These are phyloP conservation scores for Nadsonia fulvescens DNA, from an alignment of 805 yeast species.

Conservation along the genomic window DNA sequence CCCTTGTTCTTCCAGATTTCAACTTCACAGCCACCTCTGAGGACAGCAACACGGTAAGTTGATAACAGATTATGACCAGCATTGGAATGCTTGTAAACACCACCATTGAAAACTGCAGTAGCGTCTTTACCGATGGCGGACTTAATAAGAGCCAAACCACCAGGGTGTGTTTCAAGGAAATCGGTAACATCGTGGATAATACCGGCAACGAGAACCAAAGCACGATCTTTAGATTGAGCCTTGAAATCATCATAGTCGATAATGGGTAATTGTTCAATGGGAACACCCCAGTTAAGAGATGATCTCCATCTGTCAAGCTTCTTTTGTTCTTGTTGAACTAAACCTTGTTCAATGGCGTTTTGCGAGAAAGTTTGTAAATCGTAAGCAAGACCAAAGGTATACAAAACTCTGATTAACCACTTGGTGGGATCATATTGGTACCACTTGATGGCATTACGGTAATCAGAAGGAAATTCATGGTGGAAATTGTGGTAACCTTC, in stretches of 20 bases:
- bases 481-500: constrained; percentile 89
- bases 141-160: constrained; percentile 62
- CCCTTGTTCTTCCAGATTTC: constrained; percentile 74
- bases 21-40: constrained; percentile 64
- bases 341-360: constrained; percentile 49
- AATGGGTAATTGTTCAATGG: constrained; percentile 71
- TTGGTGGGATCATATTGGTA: constrained; percentile 79
- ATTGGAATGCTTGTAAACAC: constrained; percentile 81
- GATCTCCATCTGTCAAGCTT: constrained; percentile 59
- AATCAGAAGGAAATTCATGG: constrained; percentile 88
- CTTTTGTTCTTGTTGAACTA: constrained; percentile 70
- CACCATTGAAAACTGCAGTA: constrained; percentile 86
- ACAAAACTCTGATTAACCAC: constrained; percentile 40
- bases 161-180: constrained; percentile 84
- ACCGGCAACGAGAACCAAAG: constrained; percentile 70
- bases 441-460: constrained; percentile 54
- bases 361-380: constrained; percentile 37
- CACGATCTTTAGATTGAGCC: constrained; percentile 31
- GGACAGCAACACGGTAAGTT: constrained; percentile 82
- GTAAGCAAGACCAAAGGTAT: constrained; percentile 37
- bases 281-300: constrained; percentile 84
- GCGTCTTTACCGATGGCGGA: constrained; percentile 88
- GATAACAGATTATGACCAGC: constrained; percentile 85
- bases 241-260: constrained; percentile 36
- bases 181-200: constrained; percentile 89